Conservation (phyloP, 192 early-diverging fungal species). For the Backusella macrospora region DNA sequence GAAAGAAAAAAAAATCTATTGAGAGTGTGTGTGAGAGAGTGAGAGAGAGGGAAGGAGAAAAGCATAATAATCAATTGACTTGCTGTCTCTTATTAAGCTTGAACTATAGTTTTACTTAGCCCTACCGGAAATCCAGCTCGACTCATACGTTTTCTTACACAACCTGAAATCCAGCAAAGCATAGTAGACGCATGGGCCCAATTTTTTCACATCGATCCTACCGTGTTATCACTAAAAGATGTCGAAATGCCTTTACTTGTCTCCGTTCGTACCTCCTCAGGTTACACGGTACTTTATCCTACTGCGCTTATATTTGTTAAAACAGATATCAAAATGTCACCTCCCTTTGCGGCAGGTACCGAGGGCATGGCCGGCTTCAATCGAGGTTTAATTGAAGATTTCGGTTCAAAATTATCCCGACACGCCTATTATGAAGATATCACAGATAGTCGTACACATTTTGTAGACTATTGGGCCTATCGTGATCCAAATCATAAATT, state of each 20-base stretch:
- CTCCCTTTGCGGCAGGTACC: not conserved
- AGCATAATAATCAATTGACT: slow-evolving; percentile 16
- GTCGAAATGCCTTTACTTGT: not conserved
- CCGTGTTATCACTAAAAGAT: not conserved
- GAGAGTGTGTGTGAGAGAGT: not conserved
- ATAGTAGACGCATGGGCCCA: slow-evolving; percentile 1
- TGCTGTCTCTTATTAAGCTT: slow-evolving; percentile 12
- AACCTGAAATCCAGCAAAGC: not conserved
- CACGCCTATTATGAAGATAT: not conserved
- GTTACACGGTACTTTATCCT: slow-evolving; percentile 5
- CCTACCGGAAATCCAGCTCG: slow-evolving; percentile 7
- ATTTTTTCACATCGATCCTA: not conserved
- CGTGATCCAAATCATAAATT: slow-evolving; percentile 4
- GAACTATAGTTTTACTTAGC: slow-evolving; percentile 7
- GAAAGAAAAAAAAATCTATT: not conserved
- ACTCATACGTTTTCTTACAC: not conserved
- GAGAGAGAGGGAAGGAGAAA: not conserved
- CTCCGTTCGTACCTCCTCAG: not conserved
- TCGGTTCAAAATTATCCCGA: slow-evolving; percentile 8
- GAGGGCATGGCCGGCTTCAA: slow-evolving; percentile 4
- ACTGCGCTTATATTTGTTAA: slow-evolving; percentile 16
- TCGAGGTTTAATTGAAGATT: slow-evolving; percentile 11
- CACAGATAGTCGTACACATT: not conserved
- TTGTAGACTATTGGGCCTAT: slow-evolving; percentile 13
- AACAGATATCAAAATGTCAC: slow-evolving; percentile 7